A percentile compares a stretch with the other conserved stretches of the same genome.
These are phyloP conservation scores for Brassica incana DNA, from an alignment of 345 rosid species.

Conservation along the genomic window DNA sequence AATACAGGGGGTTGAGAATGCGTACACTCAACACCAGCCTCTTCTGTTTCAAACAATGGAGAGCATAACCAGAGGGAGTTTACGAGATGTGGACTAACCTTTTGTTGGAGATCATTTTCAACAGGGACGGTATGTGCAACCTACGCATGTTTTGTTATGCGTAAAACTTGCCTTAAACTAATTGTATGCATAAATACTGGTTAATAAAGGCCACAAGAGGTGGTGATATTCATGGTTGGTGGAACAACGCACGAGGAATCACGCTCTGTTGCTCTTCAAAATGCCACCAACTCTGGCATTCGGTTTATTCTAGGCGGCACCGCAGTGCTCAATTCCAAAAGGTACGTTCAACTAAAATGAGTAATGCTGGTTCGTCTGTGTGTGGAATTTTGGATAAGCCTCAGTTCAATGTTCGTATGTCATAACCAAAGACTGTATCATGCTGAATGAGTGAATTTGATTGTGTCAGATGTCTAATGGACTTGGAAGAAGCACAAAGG, in stretches of 20 bases:
- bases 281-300: slow-evolving; percentile 74
- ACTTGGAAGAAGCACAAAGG: slow-evolving; percentile 84
- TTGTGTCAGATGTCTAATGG: slow-evolving; percentile 69
- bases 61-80: slow-evolving; percentile 59
- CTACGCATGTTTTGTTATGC: not conserved
- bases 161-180: not conserved
- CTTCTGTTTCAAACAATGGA: not conserved
- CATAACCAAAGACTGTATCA: too few relatives aligned
- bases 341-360: slow-evolving; percentile 42
- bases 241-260: slow-evolving; percentile 98
- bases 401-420: not conserved
- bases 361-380: too few relatives aligned
- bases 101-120: slow-evolving; percentile 91
- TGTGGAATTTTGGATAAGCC: not conserved
- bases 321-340: slow-evolving; percentile 74
- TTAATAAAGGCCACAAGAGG: slow-evolving; percentile 82
- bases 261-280: slow-evolving; percentile 74
- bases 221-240: slow-evolving; percentile 87
- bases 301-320: slow-evolving; percentile 92
- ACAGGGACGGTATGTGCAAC: slow-evolving; percentile 58
- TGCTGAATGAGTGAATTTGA: too few relatives aligned
- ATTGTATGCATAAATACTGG: not conserved
- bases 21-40: not conserved
- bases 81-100: slow-evolving; percentile 94
- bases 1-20: not conserved